Base-by-base conservation (phyloP, 1,284 basidiomycete species). In the Paramarasmius palmivorus region DNA sequence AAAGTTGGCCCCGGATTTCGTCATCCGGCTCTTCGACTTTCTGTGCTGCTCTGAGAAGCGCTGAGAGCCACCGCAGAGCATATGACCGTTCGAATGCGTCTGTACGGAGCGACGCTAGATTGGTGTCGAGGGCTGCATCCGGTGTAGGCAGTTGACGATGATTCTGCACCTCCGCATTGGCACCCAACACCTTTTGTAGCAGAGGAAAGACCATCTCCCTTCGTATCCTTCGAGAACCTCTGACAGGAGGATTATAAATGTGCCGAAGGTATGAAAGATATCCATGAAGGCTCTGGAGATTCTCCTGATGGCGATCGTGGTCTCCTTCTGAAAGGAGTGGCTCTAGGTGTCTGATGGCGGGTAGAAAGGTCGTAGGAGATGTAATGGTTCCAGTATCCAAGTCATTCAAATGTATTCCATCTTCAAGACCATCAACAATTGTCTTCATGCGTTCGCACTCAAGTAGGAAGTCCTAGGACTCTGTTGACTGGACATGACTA, bases 51-150 rank as follows among this genome's bases (percentile, higher is more conserved):
- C 52, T 62, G 22, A 91, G 69, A 42, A 91, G 74, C 2, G 78
- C 68, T 2, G 81, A 86, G 19, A 93, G 74, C 90, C 90, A 93
- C 54, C 79, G 79, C 12, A 90, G 76, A 0, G 86, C 75, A 59
- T 87, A 84, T 0, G 78, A 66, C 9, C 86, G 78, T 65, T 92
- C 90, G 65, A 88, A 92, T 0, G 72, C 60, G 63, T 91, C 90
- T 0, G 69, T 63, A 36, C 73, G 70, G 20, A 75, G 57, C 0
- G 50, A 51, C 12, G 63, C 63, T 57, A 54, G 36, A 17, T 56
- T 42, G 9, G 39, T 40, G 40, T 50, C 44, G 17, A 23, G 5
- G 15, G n/a, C 6, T 29, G 36, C 17, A 50, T 2, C 26, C 6
- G 6, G 2, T 17, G 25, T 39, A n/a, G 20, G 22, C 2, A 19